A percentile compares a stretch with the other conserved stretches of the same genome.
Evolutionary conservation across 2,329 filamentous ascomycete genomes (phyloP).

Genomic region (Sporothrix luriei): DNA sequence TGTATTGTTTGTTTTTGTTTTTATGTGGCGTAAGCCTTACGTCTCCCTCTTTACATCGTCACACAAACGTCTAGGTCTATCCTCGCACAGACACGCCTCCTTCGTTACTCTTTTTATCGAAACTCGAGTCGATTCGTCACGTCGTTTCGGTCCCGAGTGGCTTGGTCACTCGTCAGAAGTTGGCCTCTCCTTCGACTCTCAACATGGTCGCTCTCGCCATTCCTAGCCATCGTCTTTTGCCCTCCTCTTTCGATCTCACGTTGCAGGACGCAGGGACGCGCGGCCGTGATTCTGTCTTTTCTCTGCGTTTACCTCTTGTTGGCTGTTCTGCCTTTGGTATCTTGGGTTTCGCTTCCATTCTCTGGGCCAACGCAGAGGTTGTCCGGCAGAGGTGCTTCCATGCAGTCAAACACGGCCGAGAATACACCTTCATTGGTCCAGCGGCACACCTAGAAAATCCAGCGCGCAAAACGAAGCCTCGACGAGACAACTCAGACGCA

Average conservation of each 20-base stretch:
- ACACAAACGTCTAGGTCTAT: not conserved
- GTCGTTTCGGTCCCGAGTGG: conserved; percentile 10
- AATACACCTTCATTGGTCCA: not conserved
- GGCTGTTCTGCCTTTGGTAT: not conserved
- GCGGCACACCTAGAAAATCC: too few relatives aligned
- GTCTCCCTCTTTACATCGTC: not conserved
- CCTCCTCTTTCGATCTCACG: not conserved
- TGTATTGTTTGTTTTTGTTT: not conserved
- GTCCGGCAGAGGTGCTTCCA: not conserved
- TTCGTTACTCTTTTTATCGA: not conserved
- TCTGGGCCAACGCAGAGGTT: not conserved
- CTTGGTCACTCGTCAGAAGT: conserved; percentile 10
- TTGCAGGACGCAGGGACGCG: conserved; percentile 27
- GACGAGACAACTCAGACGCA: not conserved
- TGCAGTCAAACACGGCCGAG: conserved; percentile 5
- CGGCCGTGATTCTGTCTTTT: not conserved
- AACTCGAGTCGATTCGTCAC: not conserved
- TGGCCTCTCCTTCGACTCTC: not conserved
- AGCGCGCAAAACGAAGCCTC: not conserved
- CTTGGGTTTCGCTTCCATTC: not conserved
- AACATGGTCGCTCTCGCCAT: not conserved
- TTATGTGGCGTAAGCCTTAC: conserved; percentile 8
- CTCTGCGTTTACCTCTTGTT: not conserved
- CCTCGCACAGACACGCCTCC: not conserved
- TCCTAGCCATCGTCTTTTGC: not conserved